Percentiles rank a stretch among this genome's conserved stretches.
phyloP scores from a whole-genome alignment of 306 rosid genomes.

The Prunus armeniaca region DNA sequence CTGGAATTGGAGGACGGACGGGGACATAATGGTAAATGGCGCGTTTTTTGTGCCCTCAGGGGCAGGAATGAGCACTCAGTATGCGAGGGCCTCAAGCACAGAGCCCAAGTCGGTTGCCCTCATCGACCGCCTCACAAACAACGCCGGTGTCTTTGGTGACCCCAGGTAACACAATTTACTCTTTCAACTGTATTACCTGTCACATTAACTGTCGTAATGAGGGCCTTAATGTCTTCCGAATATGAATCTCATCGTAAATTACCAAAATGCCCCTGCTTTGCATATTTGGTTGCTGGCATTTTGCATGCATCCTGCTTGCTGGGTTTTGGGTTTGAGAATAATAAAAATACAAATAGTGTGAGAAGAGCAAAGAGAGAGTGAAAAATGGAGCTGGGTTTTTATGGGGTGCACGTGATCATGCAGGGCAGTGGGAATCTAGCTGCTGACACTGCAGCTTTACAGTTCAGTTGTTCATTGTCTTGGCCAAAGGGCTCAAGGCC shows the following conservation, averaged over 20 bases:
- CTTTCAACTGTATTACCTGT: slow-evolving; percentile 39
- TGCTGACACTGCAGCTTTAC: slow-evolving; percentile 29
- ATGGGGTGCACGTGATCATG: slow-evolving; percentile 49
- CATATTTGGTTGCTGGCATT: not conserved
- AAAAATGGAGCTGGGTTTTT: not conserved
- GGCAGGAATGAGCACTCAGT: slow-evolving; percentile 44
- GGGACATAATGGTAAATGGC: slow-evolving; percentile 91
- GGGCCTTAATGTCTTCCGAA: not conserved
- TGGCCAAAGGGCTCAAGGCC: not conserved
- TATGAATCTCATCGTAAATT: not conserved
- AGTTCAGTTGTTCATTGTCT: slow-evolving; percentile 23
- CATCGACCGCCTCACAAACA: slow-evolving; percentile 75
- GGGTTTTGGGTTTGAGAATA: not conserved
- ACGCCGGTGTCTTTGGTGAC: slow-evolving; percentile 85
- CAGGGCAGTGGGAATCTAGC: slow-evolving; percentile 36
- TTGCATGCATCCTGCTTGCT: not conserved
- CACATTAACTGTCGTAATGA: slow-evolving; percentile 22
- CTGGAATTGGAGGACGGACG: slow-evolving; percentile 97
- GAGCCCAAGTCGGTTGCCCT: slow-evolving; percentile 72
- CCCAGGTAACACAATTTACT: slow-evolving; percentile 48
- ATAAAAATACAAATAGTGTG: not conserved
- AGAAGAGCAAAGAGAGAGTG: no score
- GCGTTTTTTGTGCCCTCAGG: slow-evolving; percentile 93
- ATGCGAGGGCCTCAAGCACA: slow-evolving; percentile 64
- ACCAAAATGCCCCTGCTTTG: not conserved